Evolutionary conservation across 2,329 filamentous ascomycete genomes (phyloP), one percentile per base, ranked within the genome.

Genomic region (Bertia moriformis): DNA sequence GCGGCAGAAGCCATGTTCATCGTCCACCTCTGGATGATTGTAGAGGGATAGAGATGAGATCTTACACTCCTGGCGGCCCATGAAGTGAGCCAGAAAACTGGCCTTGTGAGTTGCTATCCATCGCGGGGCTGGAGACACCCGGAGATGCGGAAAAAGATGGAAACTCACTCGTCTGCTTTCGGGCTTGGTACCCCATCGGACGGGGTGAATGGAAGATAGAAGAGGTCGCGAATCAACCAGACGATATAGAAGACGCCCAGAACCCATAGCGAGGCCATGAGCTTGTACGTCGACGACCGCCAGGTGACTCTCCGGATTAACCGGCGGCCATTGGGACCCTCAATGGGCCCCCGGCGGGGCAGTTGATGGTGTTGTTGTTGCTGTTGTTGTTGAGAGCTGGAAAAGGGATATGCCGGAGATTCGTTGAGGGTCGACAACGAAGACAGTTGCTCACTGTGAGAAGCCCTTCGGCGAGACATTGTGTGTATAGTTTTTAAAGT

Each of bases 201-300:
- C 17, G 52, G 49, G 17, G 48, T 44, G 40, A 57, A 56, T 4
- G 55, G 55, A 18, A 56, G 45, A 42, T 51, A 57, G 44, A 42
- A 40, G 7, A 42, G 19, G 12, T 32, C 1, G n/a, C 27, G 52
- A 39, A 59, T 59, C 41, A 60, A 45, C 55, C 56, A 60, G 39
- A 59, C 51, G 40, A 60, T 55, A 41, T 59, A 60, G 35, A 60
- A 46, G 5, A 60, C 55, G 12, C 53, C 54, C 36, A 59, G 40
- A 17, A 60, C 55, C 55, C 57, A 60, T 15, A 60, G 46, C 29
- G 54, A 58, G 4, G 58, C 56, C 48, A 60, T 52, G 32, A 60
- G 46, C 43, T 59, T 60, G 50, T 60, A 60, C 15, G 57, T 59
- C 14, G 57, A 59, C 12, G 57, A 60, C 24, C 58, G 56, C 57